These are phyloP conservation scores for Coleophoma eucalyptorum DNA, from an alignment of 2,329 filamentous ascomycete species.

Conservation along the genomic window DNA sequence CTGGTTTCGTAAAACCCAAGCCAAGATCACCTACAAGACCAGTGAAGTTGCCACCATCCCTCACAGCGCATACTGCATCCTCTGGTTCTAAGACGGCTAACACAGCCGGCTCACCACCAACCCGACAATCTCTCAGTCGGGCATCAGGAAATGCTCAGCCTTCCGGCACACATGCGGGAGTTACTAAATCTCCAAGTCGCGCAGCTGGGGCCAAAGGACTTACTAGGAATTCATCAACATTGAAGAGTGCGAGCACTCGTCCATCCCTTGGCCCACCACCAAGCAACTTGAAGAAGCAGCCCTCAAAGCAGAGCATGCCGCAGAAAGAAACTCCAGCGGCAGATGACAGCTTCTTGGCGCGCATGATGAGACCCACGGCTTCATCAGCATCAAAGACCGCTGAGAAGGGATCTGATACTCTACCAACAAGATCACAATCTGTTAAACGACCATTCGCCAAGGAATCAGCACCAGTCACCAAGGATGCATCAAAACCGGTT, in stretches of 20 bases:
- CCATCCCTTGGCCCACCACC: slow-evolving; percentile 48
- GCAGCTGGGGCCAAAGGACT: slow-evolving; percentile 14
- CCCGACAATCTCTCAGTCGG: slow-evolving; percentile 37
- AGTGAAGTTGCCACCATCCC: slow-evolving; percentile 59
- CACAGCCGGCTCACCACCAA: slow-evolving; percentile 20
- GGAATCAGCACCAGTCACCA: slow-evolving; percentile 19
- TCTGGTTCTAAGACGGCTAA: slow-evolving; percentile 58
- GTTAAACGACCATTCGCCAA: slow-evolving; percentile 19
- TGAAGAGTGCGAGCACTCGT: slow-evolving; percentile 17
- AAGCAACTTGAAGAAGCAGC: slow-evolving; percentile 38
- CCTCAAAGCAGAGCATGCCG: slow-evolving; percentile 43
- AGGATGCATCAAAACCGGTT: slow-evolving; percentile 3
- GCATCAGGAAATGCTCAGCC: slow-evolving; percentile 31
- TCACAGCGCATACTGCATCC: slow-evolving; percentile 67
- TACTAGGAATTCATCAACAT: slow-evolving; percentile 20
- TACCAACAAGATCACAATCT: slow-evolving; percentile 27
- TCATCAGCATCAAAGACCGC: slow-evolving; percentile 63
- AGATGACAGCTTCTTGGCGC: slow-evolving; percentile 70
- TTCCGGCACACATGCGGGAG: slow-evolving; percentile 13
- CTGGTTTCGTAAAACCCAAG: slow-evolving; percentile 52
- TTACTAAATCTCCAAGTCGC: slow-evolving; percentile 28
- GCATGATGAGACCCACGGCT: slow-evolving; percentile 77
- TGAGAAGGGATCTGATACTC: slow-evolving; percentile 53
- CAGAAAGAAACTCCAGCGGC: slow-evolving; percentile 48
- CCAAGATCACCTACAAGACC: slow-evolving; percentile 67